Conservation (phyloP, 2,329 filamentous ascomycete species). For the Massarina eburnea region DNA sequence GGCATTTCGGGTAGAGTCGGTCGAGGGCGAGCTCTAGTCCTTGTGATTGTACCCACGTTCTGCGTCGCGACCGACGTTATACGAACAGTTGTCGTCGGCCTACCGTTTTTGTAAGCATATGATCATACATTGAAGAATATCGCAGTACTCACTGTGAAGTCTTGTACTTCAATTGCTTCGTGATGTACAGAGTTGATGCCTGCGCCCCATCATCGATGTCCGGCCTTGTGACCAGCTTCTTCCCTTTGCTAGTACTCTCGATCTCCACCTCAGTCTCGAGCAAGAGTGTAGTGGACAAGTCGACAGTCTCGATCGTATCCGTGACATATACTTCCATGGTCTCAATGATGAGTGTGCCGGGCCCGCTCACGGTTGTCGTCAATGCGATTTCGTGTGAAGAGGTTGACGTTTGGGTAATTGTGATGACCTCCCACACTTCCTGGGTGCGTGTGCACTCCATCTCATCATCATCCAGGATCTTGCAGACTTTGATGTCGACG, state of each 20-base stretch:
- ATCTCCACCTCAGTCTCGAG: slow-evolving; percentile 40
- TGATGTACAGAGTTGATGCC: slow-evolving; percentile 23
- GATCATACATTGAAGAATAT: neutral
- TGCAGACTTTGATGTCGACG: slow-evolving; percentile 48
- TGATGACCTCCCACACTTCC: slow-evolving; percentile 46
- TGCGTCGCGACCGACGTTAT: slow-evolving; percentile 13
- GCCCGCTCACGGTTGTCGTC: slow-evolving; percentile 41
- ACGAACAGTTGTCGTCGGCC: slow-evolving; percentile 20
- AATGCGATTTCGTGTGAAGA: slow-evolving; percentile 42
- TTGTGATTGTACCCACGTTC: slow-evolving; percentile 12
- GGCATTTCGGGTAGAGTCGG: slow-evolving; percentile 6
- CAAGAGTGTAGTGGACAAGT: slow-evolving; percentile 42
- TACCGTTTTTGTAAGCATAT: slow-evolving; percentile 10
- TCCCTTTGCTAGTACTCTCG: slow-evolving; percentile 32
- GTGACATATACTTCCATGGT: slow-evolving; percentile 44
- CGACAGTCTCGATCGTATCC: slow-evolving; percentile 42
- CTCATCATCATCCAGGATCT: slow-evolving; percentile 35
- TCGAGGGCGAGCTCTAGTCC: slow-evolving; percentile 8
- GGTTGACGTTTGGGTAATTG: slow-evolving; percentile 42
- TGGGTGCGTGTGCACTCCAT: slow-evolving; percentile 45
- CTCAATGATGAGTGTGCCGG: slow-evolving; percentile 40
- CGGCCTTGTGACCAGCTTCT: slow-evolving; percentile 14
- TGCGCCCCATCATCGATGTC: slow-evolving; percentile 3
- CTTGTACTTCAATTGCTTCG: slow-evolving; percentile 24
- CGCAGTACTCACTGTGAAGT: slow-evolving; percentile 12